Percentiles rank a stretch among this genome's conserved stretches.
phyloP scores from a whole-genome alignment of 1,284 basidiomycete species.

The Melampsora larici-populina region DNA sequence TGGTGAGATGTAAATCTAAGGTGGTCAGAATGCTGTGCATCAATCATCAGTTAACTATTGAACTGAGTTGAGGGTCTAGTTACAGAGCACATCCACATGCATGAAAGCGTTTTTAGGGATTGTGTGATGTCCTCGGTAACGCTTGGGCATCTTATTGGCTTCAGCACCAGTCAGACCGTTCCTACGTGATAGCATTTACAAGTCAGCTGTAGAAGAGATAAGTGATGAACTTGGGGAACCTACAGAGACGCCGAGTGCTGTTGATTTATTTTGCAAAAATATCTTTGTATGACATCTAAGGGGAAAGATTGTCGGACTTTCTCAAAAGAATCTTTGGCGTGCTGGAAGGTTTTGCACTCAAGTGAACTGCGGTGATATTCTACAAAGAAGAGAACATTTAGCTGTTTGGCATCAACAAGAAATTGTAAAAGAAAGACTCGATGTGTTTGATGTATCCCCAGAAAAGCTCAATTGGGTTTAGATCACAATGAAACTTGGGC shows the following conservation, averaged over 20 bases:
- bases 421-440: background rate
- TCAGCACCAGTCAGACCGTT: background rate
- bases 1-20: too few species aligned
- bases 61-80: too few species aligned
- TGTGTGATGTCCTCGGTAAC: background rate
- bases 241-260: conserved; percentile 1
- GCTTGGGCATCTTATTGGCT: too few species aligned
- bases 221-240: background rate
- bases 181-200: background rate
- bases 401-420: background rate
- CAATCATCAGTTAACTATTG: too few species aligned
- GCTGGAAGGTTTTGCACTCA: background rate
- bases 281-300: background rate
- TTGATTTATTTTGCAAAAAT: conserved; percentile 2
- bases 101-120: background rate
- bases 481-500: conserved; percentile 22
- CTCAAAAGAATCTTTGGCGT: conserved; percentile 8
- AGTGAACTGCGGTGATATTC: background rate
- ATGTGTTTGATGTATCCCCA: conserved; percentile 15
- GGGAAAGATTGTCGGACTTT: background rate
- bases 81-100: too few species aligned
- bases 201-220: background rate
- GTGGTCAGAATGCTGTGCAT: too few species aligned
- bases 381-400: background rate
- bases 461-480: conserved; percentile 24